Percentiles rank a stretch among this genome's conserved stretches.
Conservation (phyloP, 345 rosid species). For the Melaleuca quinquenervia region DNA sequence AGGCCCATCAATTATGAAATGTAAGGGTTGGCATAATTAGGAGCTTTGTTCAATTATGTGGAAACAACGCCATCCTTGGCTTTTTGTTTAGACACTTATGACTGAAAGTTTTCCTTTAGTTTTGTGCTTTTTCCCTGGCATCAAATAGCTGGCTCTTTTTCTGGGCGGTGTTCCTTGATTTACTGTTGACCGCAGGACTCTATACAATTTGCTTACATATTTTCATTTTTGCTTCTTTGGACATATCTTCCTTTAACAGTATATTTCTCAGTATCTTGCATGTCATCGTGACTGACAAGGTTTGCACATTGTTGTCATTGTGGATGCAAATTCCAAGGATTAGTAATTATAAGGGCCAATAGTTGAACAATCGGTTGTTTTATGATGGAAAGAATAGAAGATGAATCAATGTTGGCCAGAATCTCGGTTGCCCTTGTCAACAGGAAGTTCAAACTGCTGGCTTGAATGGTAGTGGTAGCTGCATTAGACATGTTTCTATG, state of each 20-base stretch:
- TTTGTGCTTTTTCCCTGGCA: neutral
- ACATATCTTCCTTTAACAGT: neutral
- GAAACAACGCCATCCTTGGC: neutral
- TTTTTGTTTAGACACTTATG: neutral
- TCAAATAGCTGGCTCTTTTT: neutral
- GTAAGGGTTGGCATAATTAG: slow-evolving; percentile 7
- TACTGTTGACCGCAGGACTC: neutral
- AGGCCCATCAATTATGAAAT: slow-evolving; percentile 77
- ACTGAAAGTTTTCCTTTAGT: neutral
- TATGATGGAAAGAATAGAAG: neutral
- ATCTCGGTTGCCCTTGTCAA: neutral
- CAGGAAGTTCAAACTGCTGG: neutral
- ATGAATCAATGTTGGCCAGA: neutral
- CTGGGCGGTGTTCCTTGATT: neutral
- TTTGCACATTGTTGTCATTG: neutral
- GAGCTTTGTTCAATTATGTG: neutral
- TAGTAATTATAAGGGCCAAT: neutral
- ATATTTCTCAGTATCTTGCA: neutral
- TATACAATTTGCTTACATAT: neutral
- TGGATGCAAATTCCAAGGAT: neutral
- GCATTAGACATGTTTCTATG: neutral
- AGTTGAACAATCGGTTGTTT: neutral
- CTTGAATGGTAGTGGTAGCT: neutral
- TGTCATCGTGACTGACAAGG: neutral
- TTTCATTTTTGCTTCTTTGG: neutral